Base-by-base conservation (phyloP, 163 green algal species). In the Scenedesmus sp. region DNA sequence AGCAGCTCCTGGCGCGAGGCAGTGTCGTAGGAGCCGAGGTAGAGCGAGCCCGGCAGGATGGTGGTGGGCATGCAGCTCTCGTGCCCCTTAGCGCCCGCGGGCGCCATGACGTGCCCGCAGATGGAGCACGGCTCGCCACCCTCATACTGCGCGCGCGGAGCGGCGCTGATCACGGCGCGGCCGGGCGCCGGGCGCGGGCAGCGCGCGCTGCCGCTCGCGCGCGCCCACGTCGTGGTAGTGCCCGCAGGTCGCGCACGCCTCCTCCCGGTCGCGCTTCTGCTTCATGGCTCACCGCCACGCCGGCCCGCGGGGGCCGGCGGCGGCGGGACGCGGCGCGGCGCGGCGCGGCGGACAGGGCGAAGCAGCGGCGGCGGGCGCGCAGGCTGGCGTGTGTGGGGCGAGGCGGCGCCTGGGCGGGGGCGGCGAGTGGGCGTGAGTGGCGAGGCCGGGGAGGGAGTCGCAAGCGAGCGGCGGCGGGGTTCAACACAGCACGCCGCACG, bases 11-110 rank as follows among this genome's bases (percentile, higher is more conserved):
- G 86, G 15, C 94, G 80, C 1, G 91, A 95, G 5, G 94, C 93
- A 42, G 96, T 93, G 86, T 98, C 94, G 67, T 97, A 98, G 73
- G 85, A 93, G 47, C 94, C 94, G n/a, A 98, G 75, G 72, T 93
- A 98, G 9, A 98, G 81, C 56, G 95, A 96, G 26, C 85, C 85
- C 18, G 87, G 87, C 9, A 98, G 78, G 20, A 98, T 88, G 4
- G 91, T 87, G 5, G 90, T 90, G 6, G 94, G 95, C n/a, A 96
- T 91, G 4, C 90, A 86, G 18, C 82, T 87, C 13, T 88, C 85
- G 5, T 69, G 42, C 4, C 54, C 36, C 18, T 42, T 70, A 6
- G 54, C 39, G 47, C 89, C 86, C 20, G 81, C 48, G 33, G 75
- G 66, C 5, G 67, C 72, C 85, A 94, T 85, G 0, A 89, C 81